Conservation (phyloP, 2,329 filamentous ascomycete species). For the Penicillium decumbens region DNA sequence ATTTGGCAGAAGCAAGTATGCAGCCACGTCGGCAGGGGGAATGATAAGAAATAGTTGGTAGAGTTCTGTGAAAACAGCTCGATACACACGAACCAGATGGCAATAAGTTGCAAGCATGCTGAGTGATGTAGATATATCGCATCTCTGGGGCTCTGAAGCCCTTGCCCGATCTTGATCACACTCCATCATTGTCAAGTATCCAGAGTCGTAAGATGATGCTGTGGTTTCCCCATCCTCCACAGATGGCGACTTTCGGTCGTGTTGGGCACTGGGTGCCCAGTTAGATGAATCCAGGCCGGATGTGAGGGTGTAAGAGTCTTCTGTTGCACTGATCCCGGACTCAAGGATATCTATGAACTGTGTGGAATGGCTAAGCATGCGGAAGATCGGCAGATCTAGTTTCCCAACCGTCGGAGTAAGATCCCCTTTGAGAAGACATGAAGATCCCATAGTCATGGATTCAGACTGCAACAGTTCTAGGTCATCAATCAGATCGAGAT, state of each 20-base stretch:
- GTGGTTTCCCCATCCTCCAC: constrained; percentile 2
- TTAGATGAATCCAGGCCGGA: not conserved
- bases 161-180: not conserved
- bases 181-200: constrained; percentile 7
- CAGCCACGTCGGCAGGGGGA: constrained; percentile 10
- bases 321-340: not conserved
- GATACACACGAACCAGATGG: constrained; percentile 15
- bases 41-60: constrained; percentile 17
- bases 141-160: not conserved
- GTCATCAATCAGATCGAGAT: constrained; percentile 14
- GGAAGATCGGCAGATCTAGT: constrained; percentile 16
- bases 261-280: not conserved
- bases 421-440: not conserved
- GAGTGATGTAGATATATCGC: constrained; percentile 9
- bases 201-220: constrained; percentile 10
- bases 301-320: not conserved
- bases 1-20: constrained; percentile 11
- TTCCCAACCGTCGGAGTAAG: not conserved
- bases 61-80: constrained; percentile 14
- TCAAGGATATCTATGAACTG: constrained; percentile 14
- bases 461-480: constrained; percentile 11
- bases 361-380: constrained; percentile 14
- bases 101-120: constrained; percentile 15
- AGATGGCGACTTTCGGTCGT: not conserved
- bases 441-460: not conserved